These are phyloP conservation scores for Sarocladiaceae sp. DNA, from an alignment of 2,329 filamentous ascomycete genomes.

Conservation along the genomic window DNA sequence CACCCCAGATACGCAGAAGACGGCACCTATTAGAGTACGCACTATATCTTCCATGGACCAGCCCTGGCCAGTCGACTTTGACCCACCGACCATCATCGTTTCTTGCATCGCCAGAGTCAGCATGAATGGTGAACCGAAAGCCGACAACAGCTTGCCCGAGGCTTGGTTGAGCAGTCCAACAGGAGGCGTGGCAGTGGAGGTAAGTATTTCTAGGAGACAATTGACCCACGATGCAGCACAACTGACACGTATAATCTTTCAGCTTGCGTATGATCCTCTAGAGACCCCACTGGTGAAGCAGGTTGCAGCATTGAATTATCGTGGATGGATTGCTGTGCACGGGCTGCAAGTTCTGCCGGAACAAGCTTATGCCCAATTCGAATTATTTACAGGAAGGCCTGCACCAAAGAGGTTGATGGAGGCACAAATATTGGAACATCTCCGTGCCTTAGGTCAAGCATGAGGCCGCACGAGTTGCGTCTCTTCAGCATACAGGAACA, in stretches of 20 bases:
- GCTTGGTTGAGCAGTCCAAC: constrained; percentile 54
- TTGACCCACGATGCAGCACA: too few species aligned
- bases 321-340: constrained; percentile 55
- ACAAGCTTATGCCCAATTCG: constrained; percentile 59
- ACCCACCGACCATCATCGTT: constrained; percentile 15
- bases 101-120: constrained; percentile 11
- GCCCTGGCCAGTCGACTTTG: constrained; percentile 12
- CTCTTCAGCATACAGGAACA: too few species aligned
- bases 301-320: constrained; percentile 39
- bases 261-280: constrained; percentile 28
- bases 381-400: constrained; percentile 56
- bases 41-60: constrained; percentile 23
- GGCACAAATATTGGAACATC: constrained; percentile 3
- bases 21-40: neutral
- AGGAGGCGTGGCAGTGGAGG: constrained; percentile 50
- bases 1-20: neutral
- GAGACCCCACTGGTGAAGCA: constrained; percentile 53
- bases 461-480: too few species aligned
- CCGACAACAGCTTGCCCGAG: constrained; percentile 46
- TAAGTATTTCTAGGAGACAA: constrained; percentile 20
- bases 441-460: neutral
- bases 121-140: constrained; percentile 10
- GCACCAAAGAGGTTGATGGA: constrained; percentile 52
- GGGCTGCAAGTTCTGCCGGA: constrained; percentile 57
- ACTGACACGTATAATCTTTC: neutral